A percentile compares a stretch with the other conserved stretches of the same genome.
phyloP scores from a whole-genome alignment of 352 stramenopile genomes.

The Phytophthora sansomeana region DNA sequence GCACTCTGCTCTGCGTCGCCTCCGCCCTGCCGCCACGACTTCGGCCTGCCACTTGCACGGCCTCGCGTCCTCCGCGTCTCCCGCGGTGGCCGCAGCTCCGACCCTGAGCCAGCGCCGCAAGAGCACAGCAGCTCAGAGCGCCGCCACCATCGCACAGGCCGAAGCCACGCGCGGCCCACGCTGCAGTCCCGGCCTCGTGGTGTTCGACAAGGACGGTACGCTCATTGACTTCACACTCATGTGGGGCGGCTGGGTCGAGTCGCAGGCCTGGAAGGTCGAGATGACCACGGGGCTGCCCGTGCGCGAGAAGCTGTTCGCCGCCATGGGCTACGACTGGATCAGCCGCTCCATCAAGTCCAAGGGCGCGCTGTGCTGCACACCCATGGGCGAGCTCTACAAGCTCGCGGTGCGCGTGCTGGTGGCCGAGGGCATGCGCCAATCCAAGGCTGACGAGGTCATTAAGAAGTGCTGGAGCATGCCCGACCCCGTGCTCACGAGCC shows the following conservation, averaged over 20 bases:
- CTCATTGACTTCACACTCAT: constrained; percentile 93
- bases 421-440: constrained; percentile 70
- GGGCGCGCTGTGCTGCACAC: constrained; percentile 83
- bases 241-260: constrained; percentile 90
- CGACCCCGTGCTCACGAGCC: constrained; percentile 75
- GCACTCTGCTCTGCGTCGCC: constrained; percentile 23
- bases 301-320: constrained; percentile 86
- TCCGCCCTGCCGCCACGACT: constrained; percentile 9
- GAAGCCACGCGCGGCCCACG: constrained; percentile 40
- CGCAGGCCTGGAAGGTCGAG: constrained; percentile 85
- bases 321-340: constrained; percentile 91
- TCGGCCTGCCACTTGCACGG: constrained; percentile 14
- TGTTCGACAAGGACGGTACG: constrained; percentile 92
- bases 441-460: constrained; percentile 72
- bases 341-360: constrained; percentile 84
- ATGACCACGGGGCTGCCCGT: constrained; percentile 83
- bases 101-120: constrained; percentile 26
- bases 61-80: constrained; percentile 9
- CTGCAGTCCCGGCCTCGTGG: constrained; percentile 75
- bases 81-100: constrained; percentile 1
- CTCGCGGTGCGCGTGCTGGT: constrained; percentile 80
- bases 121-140: constrained; percentile 40
- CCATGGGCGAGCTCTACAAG: constrained; percentile 88
- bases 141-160: constrained; percentile 28
- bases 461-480: constrained; percentile 87